Evolutionary conservation across 1,284 basidiomycete species (phyloP), one percentile per base, ranked within the genome.

Genomic region (Ceratobasidium sp.): DNA sequence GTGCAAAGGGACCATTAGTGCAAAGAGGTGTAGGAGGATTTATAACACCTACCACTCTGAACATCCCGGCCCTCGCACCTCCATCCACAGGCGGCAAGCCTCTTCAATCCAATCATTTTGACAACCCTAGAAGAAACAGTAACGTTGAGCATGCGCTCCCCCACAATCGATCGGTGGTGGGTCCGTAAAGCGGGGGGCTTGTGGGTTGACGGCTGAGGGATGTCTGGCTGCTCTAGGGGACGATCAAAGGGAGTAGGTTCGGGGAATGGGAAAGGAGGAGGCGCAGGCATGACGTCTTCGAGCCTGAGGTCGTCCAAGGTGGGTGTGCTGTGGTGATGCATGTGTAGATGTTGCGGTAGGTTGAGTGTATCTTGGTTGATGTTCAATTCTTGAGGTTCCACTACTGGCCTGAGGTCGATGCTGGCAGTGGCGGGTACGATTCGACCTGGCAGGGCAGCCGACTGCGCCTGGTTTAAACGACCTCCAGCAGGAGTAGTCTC

Each of bases 161-260:
- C 63, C 8, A 66, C 21, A 4, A 54, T 28, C 1, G 63, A 52
- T 3, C 18, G 30, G 9, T 30, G 28, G 41, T 35, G 41, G 1
- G 32, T 2, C 11, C 63, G 47, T 16, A 66, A 54, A n/a, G 63
- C 63, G 11, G 63, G 63, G 14, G 63, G 63, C 32, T 52, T 52
- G 26, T 6, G 13, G 14, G 13, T 4, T 16, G 4, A 16, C 9
- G n/a, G 63, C 5, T 5, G 21, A 18, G 35, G 32, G 6, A 43
- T 9, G 3, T 11, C 16, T 26, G 49, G 26, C 11, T 14, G 64
- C n/a, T 5, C 18, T 6, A 54, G 32, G 30, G n/a, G 28, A 32
- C 35, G 26, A 6, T n/a, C 44, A 28, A 35, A 21, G 16, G 9
- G n/a, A 14, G 47, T 52, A 5, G 63, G 63, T 30, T 49, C 49